Evolutionary conservation across 495 filamentous ascomycete genomes (phyloP).

Genomic region (Talaromyces thailandensis): DNA sequence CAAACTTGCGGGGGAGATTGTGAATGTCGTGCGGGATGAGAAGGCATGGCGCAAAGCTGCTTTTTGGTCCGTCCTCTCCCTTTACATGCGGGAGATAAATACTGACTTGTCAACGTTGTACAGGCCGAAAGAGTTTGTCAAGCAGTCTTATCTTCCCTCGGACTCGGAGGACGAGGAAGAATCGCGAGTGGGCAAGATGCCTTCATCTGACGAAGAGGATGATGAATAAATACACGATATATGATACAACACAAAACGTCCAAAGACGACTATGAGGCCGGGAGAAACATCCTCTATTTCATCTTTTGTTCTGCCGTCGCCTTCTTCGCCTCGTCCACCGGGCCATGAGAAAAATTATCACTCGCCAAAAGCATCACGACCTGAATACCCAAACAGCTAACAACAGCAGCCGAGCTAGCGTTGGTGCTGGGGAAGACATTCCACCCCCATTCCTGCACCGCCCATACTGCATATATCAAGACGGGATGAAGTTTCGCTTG

Average conservation of each 20-base stretch:
- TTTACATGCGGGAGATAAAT: background rate
- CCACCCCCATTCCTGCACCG: conserved; percentile 90
- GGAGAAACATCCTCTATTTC: background rate
- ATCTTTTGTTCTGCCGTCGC: conserved; percentile 1
- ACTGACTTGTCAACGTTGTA: background rate
- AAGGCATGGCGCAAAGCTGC: conserved; percentile 79
- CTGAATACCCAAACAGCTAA: conserved; percentile 56
- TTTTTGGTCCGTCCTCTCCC: conserved; percentile 62
- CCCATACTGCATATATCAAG: conserved; percentile 66
- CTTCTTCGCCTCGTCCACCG: conserved; percentile 10
- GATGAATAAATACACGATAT: conserved; percentile 10
- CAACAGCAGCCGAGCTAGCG: conserved; percentile 67
- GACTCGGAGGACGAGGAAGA: conserved; percentile 66
- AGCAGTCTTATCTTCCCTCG: conserved; percentile 30
- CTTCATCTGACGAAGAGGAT: conserved; percentile 56
- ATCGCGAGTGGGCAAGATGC: conserved; percentile 74
- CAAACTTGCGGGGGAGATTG: conserved; percentile 79
- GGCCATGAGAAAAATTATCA: conserved; percentile 4
- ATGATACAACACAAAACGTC: background rate
- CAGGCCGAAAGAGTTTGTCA: conserved; percentile 77
- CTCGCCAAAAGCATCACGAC: conserved; percentile 39
- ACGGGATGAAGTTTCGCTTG: conserved; percentile 64
- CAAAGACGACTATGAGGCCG: background rate
- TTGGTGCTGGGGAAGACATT: conserved; percentile 91
- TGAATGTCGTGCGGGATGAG: conserved; percentile 88